Conservation (phyloP, 2,329 filamentous ascomycete species). For the Lecanicillium sp. region DNA sequence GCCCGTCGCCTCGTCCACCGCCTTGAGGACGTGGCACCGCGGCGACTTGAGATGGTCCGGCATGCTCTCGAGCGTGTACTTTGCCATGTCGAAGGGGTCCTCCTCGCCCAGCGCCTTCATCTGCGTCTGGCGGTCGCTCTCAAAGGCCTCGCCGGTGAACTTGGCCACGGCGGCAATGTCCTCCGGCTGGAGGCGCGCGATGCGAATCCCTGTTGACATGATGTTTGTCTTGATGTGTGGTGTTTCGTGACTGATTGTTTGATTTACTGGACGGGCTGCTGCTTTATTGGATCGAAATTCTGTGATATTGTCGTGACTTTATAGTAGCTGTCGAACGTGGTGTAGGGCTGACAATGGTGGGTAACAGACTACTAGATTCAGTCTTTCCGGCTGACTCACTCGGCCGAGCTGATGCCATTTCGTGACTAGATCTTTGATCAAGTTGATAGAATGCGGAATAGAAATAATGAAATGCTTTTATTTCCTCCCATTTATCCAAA, state of each 20-base stretch:
- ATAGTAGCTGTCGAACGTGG: slow-evolving; percentile 21
- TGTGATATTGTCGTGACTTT: neutral
- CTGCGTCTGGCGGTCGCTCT: slow-evolving; percentile 29
- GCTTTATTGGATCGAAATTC: too few species aligned
- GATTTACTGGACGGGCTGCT: too few species aligned
- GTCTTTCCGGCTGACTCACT: slow-evolving; percentile 9
- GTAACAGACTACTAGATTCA: neutral
- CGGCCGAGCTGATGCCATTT: slow-evolving; percentile 9
- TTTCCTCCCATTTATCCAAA: too few species aligned
- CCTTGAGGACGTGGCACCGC: slow-evolving; percentile 26
- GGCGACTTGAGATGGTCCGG: slow-evolving; percentile 20
- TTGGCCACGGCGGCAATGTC: slow-evolving; percentile 26
- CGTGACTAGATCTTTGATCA: too few species aligned
- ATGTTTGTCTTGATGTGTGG: neutral
- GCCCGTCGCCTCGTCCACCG: slow-evolving; percentile 24
- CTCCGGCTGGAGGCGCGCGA: slow-evolving; percentile 19
- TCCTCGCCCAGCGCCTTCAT: slow-evolving; percentile 28
- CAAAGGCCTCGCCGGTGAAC: slow-evolving; percentile 26
- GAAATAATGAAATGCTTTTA: too few species aligned
- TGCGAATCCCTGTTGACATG: slow-evolving; percentile 19
- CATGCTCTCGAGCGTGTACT: slow-evolving; percentile 21
- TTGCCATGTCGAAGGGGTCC: slow-evolving; percentile 24
- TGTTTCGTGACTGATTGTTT: too few species aligned
- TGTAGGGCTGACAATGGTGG: neutral
- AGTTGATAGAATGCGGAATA: too few species aligned